Evolutionary conservation across 2,329 filamentous ascomycete genomes (phyloP).

Genomic region (Cladorrhinum sp.): DNA sequence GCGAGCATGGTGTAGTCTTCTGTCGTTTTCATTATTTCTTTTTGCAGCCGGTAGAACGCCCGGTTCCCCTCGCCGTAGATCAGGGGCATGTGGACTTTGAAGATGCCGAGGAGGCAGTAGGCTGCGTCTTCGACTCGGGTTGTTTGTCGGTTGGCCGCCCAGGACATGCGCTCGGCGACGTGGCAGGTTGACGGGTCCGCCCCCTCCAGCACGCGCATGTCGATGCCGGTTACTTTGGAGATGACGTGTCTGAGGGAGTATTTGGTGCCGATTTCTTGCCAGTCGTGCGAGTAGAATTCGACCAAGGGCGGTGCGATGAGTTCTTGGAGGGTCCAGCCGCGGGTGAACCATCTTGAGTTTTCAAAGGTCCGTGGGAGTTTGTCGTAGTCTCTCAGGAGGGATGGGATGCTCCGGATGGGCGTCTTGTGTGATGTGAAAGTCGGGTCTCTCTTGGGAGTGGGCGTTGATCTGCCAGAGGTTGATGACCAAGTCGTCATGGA

Average conservation of each 20-base stretch:
- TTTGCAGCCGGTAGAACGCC: conserved; percentile 15
- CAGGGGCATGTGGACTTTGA: conserved; percentile 18
- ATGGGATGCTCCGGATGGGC: conserved; percentile 12
- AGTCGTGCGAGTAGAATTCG: conserved; percentile 11
- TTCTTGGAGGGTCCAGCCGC: conserved; percentile 9
- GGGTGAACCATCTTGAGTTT: conserved; percentile 15
- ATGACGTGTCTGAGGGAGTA: conserved; percentile 14
- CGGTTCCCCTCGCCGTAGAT: conserved; percentile 16
- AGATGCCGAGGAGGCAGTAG: conserved; percentile 18
- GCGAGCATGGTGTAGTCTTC: conserved; percentile 17
- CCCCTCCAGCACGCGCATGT: conserved; percentile 10
- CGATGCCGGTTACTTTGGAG: conserved; percentile 12
- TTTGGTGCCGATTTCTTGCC: conserved; percentile 18
- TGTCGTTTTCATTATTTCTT: conserved; percentile 15
- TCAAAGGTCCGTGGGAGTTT: conserved; percentile 16
- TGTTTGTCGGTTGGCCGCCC: conserved; percentile 44
- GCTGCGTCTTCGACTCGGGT: conserved; percentile 35
- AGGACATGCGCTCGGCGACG: conserved; percentile 60
- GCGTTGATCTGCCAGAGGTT: not conserved
- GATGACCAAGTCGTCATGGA: not conserved
- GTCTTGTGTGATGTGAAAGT: not conserved
- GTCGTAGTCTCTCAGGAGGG: conserved; percentile 16
- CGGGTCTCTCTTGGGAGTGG: not conserved
- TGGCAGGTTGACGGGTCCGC: conserved; percentile 14
- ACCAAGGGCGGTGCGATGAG: conserved; percentile 10